Evolutionary conservation across 306 rosid species (phyloP).

Genomic region (Pterocarpus santalinus): DNA sequence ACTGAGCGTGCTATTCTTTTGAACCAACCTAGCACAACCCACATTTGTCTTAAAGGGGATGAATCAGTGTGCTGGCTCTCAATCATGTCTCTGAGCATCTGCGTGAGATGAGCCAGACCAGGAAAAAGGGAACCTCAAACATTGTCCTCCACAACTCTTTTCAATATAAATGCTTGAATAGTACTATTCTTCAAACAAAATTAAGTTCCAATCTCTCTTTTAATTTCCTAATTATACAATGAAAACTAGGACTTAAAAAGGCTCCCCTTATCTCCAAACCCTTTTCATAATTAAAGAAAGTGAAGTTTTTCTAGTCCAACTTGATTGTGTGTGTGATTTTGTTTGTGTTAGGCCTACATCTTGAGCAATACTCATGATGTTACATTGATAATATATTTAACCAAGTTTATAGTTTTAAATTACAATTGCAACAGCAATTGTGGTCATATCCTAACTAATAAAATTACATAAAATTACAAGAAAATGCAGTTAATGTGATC

Average conservation of each 20-base stretch:
- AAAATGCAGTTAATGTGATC: too few relatives aligned
- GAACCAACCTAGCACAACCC: slow-evolving; percentile 54
- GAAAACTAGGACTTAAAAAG: not conserved
- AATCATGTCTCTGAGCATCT: slow-evolving; percentile 46
- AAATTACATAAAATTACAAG: too few relatives aligned
- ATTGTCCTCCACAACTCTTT: not conserved
- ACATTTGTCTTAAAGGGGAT: slow-evolving; percentile 71
- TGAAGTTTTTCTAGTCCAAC: not conserved
- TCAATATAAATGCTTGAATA: slow-evolving; percentile 18
- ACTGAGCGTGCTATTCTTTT: slow-evolving; percentile 48
- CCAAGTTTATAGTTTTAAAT: too few relatives aligned
- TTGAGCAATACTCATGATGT: not conserved
- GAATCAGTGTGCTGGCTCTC: slow-evolving; percentile 68
- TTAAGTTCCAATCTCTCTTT: not conserved
- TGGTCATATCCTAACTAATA: too few relatives aligned
- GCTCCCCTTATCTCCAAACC: not conserved
- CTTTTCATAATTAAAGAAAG: not conserved
- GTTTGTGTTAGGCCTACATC: not conserved
- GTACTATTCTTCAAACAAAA: not conserved
- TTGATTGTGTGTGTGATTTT: not conserved
- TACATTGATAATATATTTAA: not conserved
- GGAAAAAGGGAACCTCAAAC: slow-evolving; percentile 2
- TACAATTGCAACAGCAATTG: too few relatives aligned
- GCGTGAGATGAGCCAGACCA: not conserved
- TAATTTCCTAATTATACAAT: not conserved